Evolutionary conservation across 2,329 filamentous ascomycete species (phyloP), one percentile per base, ranked within the genome.

Genomic region (Penicillium olsonii): DNA sequence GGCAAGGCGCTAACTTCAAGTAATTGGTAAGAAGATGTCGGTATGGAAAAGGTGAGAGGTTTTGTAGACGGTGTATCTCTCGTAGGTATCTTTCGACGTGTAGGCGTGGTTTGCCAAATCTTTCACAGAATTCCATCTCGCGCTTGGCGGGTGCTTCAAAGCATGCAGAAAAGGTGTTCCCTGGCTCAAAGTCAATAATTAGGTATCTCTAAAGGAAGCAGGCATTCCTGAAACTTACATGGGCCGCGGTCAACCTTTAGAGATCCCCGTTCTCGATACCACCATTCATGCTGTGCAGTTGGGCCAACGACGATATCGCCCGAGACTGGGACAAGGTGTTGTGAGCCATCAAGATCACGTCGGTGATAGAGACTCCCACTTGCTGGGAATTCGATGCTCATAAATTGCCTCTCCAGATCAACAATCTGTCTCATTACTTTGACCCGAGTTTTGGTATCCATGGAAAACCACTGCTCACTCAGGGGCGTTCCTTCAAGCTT

Each of bases 401-500:
- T 59, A 10, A 62, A 55, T 5, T 8, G 42, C 27, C 17, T 57
- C 44, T 67, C 63, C 0, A 62, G 0, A 18, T 63, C 47, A 22
- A 63, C 57, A 29, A 64, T 57, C 40, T 64, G 57, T 40, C 44
- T 60, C 42, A 64, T 60, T 19, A 62, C 26, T 37, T 59, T 62
- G 9, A 57, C 50, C 14, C 54, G 38, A 5, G 45, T 45, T 47
- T 62, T 61, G n/a, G 42, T 60, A 40, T 60, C 45, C 49, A 63
- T 60, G 6, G 53, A 45, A 37, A 62, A 68, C 70, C 68, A 73
- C 19, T 57, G 53, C 24, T 65, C 61, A 19, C 65, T 67, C n/a
- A 72, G 48, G 9, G 63, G 60, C 8, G 19, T 54, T 14, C 72
- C 72, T 18, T 54, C 55, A 18, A 69, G 29, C 29, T 60, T 63